These are phyloP conservation scores for Hygrocybe coccinea DNA, from an alignment of 768 basidiomycete genomes.

Conservation along the genomic window DNA sequence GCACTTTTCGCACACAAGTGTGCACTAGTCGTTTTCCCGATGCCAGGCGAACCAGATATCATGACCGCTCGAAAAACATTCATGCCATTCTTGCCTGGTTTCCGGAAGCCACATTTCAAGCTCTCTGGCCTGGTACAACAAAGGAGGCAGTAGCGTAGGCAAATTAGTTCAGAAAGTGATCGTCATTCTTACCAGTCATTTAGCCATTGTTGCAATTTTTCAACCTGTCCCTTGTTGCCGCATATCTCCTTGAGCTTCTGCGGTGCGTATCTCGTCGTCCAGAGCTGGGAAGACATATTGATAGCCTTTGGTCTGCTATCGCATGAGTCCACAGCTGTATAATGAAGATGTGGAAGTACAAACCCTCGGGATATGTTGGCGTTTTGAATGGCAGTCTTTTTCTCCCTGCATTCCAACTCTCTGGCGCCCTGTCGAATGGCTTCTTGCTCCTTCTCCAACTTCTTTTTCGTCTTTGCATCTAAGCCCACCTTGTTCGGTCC, in stretches of 20 bases:
- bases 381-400: slow-evolving; percentile 40
- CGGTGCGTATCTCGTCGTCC: slow-evolving; percentile 96
- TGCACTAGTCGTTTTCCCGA: slow-evolving; percentile 95
- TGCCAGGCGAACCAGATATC: slow-evolving; percentile 91
- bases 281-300: slow-evolving; percentile 64
- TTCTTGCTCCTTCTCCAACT: slow-evolving; percentile 73
- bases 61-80: slow-evolving; percentile 82
- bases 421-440: slow-evolving; percentile 68
- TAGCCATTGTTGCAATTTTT: slow-evolving; percentile 85
- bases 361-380: slow-evolving; percentile 10
- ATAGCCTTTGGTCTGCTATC: slow-evolving; percentile 27
- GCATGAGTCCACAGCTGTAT: background rate
- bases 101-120: slow-evolving; percentile 78
- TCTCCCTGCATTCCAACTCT: slow-evolving; percentile 74
- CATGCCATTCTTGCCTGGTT: slow-evolving; percentile 84
- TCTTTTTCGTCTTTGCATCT: slow-evolving; percentile 79
- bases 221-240: slow-evolving; percentile 89
- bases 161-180: background rate
- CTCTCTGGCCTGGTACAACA: slow-evolving; percentile 71
- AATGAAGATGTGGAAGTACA: slow-evolving; percentile 4
- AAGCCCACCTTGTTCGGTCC: slow-evolving; percentile 38
- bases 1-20: slow-evolving; percentile 88
- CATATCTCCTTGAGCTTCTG: slow-evolving; percentile 84
- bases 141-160: too few species aligned
- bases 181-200: slow-evolving; percentile 66